Base-by-base conservation (phyloP, 2,329 filamentous ascomycete genomes). In the Penicillium sp. region DNA sequence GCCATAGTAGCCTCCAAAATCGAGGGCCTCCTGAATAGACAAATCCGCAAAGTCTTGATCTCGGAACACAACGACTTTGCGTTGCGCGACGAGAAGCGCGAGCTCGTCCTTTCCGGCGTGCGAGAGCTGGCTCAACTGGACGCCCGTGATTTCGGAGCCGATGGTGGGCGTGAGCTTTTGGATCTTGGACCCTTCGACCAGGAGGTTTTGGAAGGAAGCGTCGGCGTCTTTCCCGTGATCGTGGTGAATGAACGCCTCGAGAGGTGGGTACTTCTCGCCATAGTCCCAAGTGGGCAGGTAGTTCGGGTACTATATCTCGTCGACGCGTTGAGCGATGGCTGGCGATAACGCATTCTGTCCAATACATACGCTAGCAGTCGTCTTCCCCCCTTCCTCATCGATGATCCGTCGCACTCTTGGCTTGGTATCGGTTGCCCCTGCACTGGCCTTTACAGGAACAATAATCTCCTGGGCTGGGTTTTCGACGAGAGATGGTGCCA, bases 1-100 rank as follows among this genome's bases (percentile, higher is more conserved):
- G 23, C 86, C 86, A 58, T 87, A 90, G 67, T 88, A 87, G 28
- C 76, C 74, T 33, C 80, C 84, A 48, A 81, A 80, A 11, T 81
- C 73, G 17, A 87, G 70, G 1, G 83, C 84, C 2, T 85, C 74
- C n/a, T 75, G 59, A 53, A 88, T 87, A 3, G 82, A 74, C 4
- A 87, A 70, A 48, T 85, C 72, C 26, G 78, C 78, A 50, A 83
- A 77, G 58, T 88, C 83, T 56, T 89, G 86, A 55, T 80, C 74
- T 27, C 50, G 37, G 27, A 58, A 56, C 4, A 40, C 55, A 3
- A 63, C 60, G 4, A 63, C 62, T 25, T 61, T 63, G 36, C 59
- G 61, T 39, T 62, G 60, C 1, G 61, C 60, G 11, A 64, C 60
- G 14, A 63, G 45, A 3, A 63, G 50, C 18, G 62, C 62, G 17